phyloP scores from a whole-genome alignment of 352 stramenopile genomes.

The Nothophytophthora sp. region DNA sequence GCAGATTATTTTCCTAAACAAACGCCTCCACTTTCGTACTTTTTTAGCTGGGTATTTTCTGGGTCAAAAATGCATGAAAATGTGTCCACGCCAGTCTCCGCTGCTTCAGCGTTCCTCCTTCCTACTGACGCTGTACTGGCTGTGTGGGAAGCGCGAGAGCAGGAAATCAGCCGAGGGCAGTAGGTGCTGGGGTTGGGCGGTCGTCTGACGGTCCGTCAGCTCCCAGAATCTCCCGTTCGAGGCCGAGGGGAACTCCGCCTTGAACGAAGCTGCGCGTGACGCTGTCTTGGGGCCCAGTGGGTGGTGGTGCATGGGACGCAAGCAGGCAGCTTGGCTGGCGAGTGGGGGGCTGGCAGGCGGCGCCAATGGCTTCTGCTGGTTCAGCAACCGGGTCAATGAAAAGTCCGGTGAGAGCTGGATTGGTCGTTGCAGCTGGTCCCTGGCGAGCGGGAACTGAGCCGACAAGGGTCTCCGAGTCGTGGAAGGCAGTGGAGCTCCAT shows the following conservation, averaged over 20 bases:
- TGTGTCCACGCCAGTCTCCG: too few relatives aligned
- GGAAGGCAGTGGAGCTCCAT: neutral
- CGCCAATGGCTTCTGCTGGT: constrained; percentile 3
- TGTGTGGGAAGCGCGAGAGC: neutral
- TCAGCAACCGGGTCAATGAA: constrained; percentile 13
- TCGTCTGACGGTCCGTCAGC: too few relatives aligned
- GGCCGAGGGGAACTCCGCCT: neutral
- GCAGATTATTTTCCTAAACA: too few relatives aligned
- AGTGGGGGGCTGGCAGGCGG: neutral
- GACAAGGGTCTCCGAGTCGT: neutral
- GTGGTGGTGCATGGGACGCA: neutral
- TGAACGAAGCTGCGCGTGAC: neutral
- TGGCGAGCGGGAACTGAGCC: neutral
- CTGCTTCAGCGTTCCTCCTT: too few relatives aligned
- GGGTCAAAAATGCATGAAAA: too few relatives aligned
- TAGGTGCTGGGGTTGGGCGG: neutral
- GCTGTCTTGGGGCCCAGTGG: neutral
- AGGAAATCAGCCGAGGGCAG: neutral
- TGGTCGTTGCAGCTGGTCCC: neutral
- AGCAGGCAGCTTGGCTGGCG: neutral
- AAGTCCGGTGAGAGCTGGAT: neutral
- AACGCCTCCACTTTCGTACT: too few relatives aligned
- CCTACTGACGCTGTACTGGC: too few relatives aligned
- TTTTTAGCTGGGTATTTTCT: too few relatives aligned
- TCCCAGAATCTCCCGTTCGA: neutral